These are phyloP conservation scores for Linnemannia schmuckeri DNA, from an alignment of 192 early-diverging fungal genomes.

Conservation along the genomic window DNA sequence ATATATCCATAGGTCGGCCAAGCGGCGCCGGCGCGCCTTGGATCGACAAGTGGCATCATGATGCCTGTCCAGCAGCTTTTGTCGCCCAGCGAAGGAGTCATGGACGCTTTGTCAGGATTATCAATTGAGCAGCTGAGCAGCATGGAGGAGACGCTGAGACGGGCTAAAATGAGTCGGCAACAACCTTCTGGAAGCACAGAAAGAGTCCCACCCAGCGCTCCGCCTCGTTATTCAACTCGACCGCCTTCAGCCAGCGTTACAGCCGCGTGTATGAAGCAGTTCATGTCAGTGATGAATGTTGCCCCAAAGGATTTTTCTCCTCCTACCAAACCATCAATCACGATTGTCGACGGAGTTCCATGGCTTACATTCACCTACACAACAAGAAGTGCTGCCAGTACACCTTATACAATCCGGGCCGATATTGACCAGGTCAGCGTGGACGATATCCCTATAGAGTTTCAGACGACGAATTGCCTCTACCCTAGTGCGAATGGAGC, in stretches of 20 bases:
- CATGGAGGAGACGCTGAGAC: slow-evolving; percentile 6
- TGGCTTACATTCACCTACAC: slow-evolving; percentile 81
- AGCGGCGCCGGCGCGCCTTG: neutral
- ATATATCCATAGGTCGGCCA: neutral
- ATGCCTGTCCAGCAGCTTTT: slow-evolving; percentile 14
- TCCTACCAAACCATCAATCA: slow-evolving; percentile 44
- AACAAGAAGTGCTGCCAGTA: slow-evolving; percentile 70
- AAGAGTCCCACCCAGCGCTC: neutral
- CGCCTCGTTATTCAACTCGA: neutral
- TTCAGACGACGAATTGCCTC: slow-evolving; percentile 83
- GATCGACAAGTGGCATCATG: neutral
- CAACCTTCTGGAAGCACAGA: neutral
- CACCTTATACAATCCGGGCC: slow-evolving; percentile 74
- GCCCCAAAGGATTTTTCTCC: slow-evolving; percentile 17
- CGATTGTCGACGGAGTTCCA: slow-evolving; percentile 65
- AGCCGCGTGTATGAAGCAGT: neutral
- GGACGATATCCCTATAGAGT: slow-evolving; percentile 63
- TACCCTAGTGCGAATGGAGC: slow-evolving; percentile 85
- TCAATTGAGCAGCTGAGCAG: neutral
- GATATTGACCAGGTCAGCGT: slow-evolving; percentile 75
- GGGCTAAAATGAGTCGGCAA: slow-evolving; percentile 1
- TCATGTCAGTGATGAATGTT: slow-evolving; percentile 13
- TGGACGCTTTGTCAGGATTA: neutral
- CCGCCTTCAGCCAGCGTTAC: neutral
- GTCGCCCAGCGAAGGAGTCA: neutral